Evolutionary conservation across 257 asterid species (phyloP), one percentile per base, ranked within the genome.

Genomic region (Nicotiana noctiflora): DNA sequence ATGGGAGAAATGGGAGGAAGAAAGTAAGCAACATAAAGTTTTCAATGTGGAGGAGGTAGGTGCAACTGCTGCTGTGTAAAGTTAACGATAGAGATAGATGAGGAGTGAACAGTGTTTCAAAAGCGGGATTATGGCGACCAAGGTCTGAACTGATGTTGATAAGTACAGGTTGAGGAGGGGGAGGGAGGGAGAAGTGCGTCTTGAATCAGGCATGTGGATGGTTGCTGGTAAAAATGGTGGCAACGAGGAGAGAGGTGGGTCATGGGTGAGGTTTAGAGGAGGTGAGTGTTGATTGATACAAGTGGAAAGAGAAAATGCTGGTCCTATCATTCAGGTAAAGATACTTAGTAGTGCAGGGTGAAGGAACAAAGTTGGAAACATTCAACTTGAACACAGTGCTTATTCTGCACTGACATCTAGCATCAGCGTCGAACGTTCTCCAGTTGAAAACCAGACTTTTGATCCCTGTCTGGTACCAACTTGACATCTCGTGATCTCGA

Each of bases 231-330:
- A 19, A 19, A 21, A 70, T 70, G 21, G 76, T 10, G 4, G 4
- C 77, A 12, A 44, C 12, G 3, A 19, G 19, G 32, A 68, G 57
- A 5, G 57, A 6, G 19, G 8, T 2, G 57, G n/a, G n/a, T n/a
- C n/a, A n/a, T n/a, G n/a, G 77, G 3, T 40, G 57, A 40, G 6
- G 77, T 19, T 68, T 4, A 19, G 19, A 52, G 76, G 68, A 62
- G 68, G 9, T 62, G 18, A 8, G 6, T 68, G n/a, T 0, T 3
- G 6, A n/a, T 68, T 37, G 55, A n/a, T 67, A 37, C 55, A 37
- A 49, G 76, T 68, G 76, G 76, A 68, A 68, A 68, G 76, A n/a
- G 76, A 68, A 37, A 68, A n/a, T 68, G 55, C 76, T 37, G 56
- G 76, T 4, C 57, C 34, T 68, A 68, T 19, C 8, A 40, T 68